phyloP scores from a whole-genome alignment of 306 rosid species.

The Pachyrhizus erosus region DNA sequence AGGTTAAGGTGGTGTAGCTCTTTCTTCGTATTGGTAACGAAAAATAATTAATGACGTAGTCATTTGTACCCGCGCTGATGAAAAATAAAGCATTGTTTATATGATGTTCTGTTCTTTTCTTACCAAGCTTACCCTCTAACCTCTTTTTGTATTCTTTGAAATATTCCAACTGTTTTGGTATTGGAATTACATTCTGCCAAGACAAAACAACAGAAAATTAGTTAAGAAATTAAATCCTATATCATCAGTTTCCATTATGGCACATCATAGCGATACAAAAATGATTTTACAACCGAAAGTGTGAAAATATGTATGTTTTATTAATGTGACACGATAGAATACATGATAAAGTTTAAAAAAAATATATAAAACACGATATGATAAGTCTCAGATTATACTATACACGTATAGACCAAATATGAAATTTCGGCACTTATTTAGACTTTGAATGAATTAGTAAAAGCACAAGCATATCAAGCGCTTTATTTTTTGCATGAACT shows the following conservation, averaged over 20 bases:
- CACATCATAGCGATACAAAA: neutral
- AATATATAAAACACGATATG: neutral
- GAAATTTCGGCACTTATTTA: neutral
- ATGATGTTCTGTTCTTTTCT: constrained; percentile 44
- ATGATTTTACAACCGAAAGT: neutral
- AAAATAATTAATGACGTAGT: constrained; percentile 71
- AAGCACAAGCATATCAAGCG: neutral
- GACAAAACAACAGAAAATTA: neutral
- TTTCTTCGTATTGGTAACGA: constrained; percentile 56
- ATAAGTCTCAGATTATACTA: neutral
- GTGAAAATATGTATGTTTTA: neutral
- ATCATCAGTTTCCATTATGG: neutral
- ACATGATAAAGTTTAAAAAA: too few relatives aligned
- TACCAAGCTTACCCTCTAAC: constrained; percentile 60
- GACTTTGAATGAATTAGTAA: neutral
- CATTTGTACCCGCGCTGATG: constrained; percentile 83
- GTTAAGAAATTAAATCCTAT: neutral
- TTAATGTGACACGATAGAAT: too few relatives aligned
- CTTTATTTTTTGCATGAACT: neutral
- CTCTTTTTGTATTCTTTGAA: constrained; percentile 65
- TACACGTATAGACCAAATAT: neutral
- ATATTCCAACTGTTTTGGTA: constrained; percentile 60
- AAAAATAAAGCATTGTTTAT: constrained; percentile 58
- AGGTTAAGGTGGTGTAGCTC: constrained; percentile 37
- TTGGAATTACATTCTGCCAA: constrained; percentile 67